A percentile compares a stretch with the other conserved stretches of the same genome.
Evolutionary conservation across 169 alveolate species (phyloP).

Genomic region (Miamiensis avidus): DNA sequence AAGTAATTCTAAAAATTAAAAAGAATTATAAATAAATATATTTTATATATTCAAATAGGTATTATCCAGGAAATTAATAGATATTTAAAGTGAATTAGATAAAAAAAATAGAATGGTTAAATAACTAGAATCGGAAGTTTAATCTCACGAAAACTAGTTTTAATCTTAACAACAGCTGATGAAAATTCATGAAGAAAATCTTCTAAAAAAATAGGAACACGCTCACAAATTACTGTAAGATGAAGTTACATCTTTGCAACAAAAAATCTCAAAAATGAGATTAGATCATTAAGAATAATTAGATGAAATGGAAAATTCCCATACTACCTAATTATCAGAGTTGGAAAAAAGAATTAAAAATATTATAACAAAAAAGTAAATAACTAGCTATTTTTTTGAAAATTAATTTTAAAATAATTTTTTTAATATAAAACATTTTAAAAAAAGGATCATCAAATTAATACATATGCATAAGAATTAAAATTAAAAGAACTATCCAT

Average conservation of each 20-base stretch:
- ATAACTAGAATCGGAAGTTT: no score
- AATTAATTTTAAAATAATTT: no score
- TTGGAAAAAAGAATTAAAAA: background rate
- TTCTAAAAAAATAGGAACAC: no score
- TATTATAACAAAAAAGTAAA: no score
- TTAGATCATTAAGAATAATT: no score
- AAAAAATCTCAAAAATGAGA: no score
- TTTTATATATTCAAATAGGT: conserved; percentile 10
- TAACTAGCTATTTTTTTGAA: no score
- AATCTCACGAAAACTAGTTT: background rate
- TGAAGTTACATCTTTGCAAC: background rate
- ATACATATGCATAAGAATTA: background rate
- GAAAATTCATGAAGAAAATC: background rate
- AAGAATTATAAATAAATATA: background rate
- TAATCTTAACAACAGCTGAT: background rate
- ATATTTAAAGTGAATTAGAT: conserved; percentile 19
- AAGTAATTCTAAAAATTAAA: conserved; percentile 40
- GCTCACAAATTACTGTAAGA: no score
- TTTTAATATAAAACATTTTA: no score
- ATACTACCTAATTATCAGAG: background rate
- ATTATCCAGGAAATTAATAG: conserved; percentile 4
- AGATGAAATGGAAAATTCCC: background rate
- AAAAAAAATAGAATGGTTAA: background rate
- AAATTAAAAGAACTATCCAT: background rate
- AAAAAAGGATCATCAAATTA: background rate